Conservation (phyloP, 1,284 basidiomycete species). For the Pseudozyma flocculosa region DNA sequence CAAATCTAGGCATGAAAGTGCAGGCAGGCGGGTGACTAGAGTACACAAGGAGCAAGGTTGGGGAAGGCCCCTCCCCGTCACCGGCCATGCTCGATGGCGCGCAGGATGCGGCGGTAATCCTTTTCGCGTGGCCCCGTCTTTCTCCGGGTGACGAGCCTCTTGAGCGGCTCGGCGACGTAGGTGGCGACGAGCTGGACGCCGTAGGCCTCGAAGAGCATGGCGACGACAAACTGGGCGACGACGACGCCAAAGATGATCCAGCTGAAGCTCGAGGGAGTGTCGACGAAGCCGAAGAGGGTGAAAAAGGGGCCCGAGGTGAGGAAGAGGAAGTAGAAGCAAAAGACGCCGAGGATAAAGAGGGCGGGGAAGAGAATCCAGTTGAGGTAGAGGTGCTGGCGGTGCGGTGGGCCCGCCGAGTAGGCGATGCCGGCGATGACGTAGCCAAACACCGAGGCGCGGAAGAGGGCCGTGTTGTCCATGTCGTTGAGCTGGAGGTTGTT, state of each 20-base stretch:
- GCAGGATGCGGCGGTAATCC: conserved; percentile 2
- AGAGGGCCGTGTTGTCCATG: conserved; percentile 37
- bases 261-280: conserved; percentile 15
- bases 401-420: conserved; percentile 33
- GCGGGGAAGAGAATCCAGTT: conserved; percentile 30
- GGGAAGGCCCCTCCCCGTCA: no score
- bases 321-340: conserved; percentile 36
- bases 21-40: no score
- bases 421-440: conserved; percentile 34
- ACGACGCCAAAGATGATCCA: conserved; percentile 38
- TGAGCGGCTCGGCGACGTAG: conserved; percentile 7
- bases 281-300: conserved; percentile 30
- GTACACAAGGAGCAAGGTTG: no score
- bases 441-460: conserved; percentile 29
- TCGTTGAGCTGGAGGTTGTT: conserved; percentile 29
- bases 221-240: conserved; percentile 18
- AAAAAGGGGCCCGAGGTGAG: conserved; percentile 32
- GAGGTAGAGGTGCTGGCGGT: conserved; percentile 21
- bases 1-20: no score
- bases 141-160: conserved; percentile 3
- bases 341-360: conserved; percentile 20
- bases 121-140: no score
- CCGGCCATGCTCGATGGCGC: conserved; percentile 3
- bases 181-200: conserved; percentile 5
- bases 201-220: conserved; percentile 19